phyloP scores from a whole-genome alignment of 2,329 filamentous ascomycete species.

The Pyrenophora graminea region DNA sequence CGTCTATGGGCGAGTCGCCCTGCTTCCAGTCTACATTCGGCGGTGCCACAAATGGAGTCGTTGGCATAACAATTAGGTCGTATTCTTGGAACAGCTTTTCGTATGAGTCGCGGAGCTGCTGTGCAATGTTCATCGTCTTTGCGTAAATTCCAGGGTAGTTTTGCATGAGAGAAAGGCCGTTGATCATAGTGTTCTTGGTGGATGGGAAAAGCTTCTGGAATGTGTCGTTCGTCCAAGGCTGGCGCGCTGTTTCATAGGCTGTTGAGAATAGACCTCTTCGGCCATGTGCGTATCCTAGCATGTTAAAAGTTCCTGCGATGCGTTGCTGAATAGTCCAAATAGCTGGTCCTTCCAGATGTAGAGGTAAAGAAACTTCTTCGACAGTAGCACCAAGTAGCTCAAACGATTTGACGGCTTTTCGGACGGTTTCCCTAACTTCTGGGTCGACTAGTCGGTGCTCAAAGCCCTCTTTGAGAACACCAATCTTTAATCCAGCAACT shows the following conservation, averaged over 20 bases:
- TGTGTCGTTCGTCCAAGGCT: conserved; percentile 54
- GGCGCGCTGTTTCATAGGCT: conserved; percentile 50
- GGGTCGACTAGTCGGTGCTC: conserved; percentile 40
- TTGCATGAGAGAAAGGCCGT: conserved; percentile 47
- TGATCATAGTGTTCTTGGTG: conserved; percentile 54
- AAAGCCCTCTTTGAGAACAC: conserved; percentile 34
- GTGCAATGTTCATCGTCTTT: conserved; percentile 49
- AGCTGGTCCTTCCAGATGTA: conserved; percentile 48
- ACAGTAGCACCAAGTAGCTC: conserved; percentile 54
- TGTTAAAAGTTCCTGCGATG: conserved; percentile 51
- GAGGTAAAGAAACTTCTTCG: conserved; percentile 32
- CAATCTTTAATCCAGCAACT: conserved; percentile 31
- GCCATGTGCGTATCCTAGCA: conserved; percentile 36
- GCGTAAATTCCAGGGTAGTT: conserved; percentile 47
- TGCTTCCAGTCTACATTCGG: conserved; percentile 30
- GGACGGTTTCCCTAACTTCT: conserved; percentile 48
- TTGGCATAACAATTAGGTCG: conserved; percentile 51
- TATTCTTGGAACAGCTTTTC: conserved; percentile 42
- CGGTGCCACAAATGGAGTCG: conserved; percentile 34
- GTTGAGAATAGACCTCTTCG: conserved; percentile 28
- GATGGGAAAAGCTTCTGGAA: conserved; percentile 55
- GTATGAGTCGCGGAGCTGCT: conserved; percentile 47
- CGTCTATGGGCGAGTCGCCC: conserved; percentile 34
- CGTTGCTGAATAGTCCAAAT: conserved; percentile 46
- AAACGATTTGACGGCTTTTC: conserved; percentile 48